Evolutionary conservation across 2,329 filamentous ascomycete genomes (phyloP).

Genomic region (Corynespora cassiicola): DNA sequence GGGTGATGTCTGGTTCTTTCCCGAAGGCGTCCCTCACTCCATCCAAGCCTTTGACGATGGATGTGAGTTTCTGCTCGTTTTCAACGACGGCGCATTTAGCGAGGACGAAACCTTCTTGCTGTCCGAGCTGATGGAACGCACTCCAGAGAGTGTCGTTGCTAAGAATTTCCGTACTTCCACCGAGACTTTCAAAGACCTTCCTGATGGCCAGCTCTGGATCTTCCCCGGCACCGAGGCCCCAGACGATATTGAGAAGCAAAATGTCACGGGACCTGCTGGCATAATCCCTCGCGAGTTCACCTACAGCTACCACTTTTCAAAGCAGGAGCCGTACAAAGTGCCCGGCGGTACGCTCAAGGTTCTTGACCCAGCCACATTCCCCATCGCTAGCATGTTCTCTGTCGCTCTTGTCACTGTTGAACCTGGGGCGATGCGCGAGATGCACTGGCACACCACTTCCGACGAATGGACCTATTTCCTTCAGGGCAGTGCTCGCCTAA

Average conservation of each 20-base stretch:
- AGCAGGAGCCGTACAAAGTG: slow-evolving; percentile 57
- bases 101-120: slow-evolving; percentile 67
- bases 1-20: slow-evolving; percentile 47
- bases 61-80: slow-evolving; percentile 66
- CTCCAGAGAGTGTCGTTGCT: slow-evolving; percentile 48
- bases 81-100: slow-evolving; percentile 64
- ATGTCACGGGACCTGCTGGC: slow-evolving; percentile 50
- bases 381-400: slow-evolving; percentile 62
- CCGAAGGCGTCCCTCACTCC: slow-evolving; percentile 47
- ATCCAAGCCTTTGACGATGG: slow-evolving; percentile 63
- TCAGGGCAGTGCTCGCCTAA: slow-evolving; percentile 62
- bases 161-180: slow-evolving; percentile 51
- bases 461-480: slow-evolving; percentile 70
- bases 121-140: slow-evolving; percentile 58
- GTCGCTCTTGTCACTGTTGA: slow-evolving; percentile 64
- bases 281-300: slow-evolving; percentile 32
- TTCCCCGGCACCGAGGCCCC: slow-evolving; percentile 49
- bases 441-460: slow-evolving; percentile 68
- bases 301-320: slow-evolving; percentile 52
- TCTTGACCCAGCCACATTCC: slow-evolving; percentile 64
- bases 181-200: slow-evolving; percentile 45
- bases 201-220: slow-evolving; percentile 50
- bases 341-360: slow-evolving; percentile 67
- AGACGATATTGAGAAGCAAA: slow-evolving; percentile 48
- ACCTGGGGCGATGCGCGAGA: slow-evolving; percentile 69